Evolutionary conservation across 176 grass and related monocot genomes (phyloP).

Genomic region (Zoysia japonica): DNA sequence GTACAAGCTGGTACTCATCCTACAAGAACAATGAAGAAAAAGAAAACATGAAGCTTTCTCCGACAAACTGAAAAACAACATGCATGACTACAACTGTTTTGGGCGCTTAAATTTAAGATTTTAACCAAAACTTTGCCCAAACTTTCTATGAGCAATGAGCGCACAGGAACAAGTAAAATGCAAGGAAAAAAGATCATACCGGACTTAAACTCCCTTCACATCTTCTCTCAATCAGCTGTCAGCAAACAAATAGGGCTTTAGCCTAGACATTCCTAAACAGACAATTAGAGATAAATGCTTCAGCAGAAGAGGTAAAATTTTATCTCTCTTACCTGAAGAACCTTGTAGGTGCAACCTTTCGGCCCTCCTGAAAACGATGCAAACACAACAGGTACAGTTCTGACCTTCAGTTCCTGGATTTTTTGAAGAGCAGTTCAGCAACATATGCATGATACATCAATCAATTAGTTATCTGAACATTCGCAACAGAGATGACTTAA

Average conservation of each 20-base stretch:
- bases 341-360: conserved; percentile 95
- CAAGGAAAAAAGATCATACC: conserved; percentile 46
- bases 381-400: conserved; percentile 67
- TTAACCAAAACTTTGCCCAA: not conserved
- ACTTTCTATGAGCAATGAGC: not conserved
- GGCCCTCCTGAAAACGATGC: conserved; percentile 85
- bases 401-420: conserved; percentile 73
- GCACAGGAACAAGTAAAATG: conserved; percentile 6
- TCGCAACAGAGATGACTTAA: not conserved
- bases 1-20: conserved; percentile 87
- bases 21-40: conserved; percentile 45
- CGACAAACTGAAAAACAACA: not conserved
- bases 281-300: conserved; percentile 25
- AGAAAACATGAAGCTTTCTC: conserved; percentile 15
- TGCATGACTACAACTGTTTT: not conserved
- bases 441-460: not conserved
- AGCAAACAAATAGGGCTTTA: conserved; percentile 23
- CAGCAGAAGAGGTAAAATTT: not conserved
- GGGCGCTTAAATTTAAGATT: not conserved
- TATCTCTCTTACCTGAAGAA: conserved; percentile 71
- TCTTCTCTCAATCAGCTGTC: conserved; percentile 69
- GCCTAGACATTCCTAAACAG: conserved; percentile 6
- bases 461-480: not conserved
- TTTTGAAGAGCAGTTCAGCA: conserved; percentile 16
- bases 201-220: conserved; percentile 62